Evolutionary conservation across 2,329 filamentous ascomycete species (phyloP).

Genomic region (Colletotrichum nymphaeae): DNA sequence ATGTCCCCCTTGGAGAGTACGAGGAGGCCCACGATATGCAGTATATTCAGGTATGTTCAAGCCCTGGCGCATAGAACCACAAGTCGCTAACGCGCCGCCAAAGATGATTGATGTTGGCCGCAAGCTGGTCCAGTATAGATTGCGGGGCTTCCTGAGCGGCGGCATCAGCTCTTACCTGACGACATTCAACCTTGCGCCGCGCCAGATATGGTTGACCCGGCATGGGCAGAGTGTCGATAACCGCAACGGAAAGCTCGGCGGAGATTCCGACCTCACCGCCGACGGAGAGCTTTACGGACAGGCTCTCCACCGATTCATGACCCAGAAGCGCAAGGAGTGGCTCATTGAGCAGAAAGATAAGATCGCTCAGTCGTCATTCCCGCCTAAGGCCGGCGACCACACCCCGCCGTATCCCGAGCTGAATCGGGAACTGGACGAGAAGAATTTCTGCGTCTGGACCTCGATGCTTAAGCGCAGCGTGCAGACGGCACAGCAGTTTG

Average conservation of each 20-base stretch:
- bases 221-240: constrained; percentile 95
- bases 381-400: constrained; percentile 89
- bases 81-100: constrained; percentile 40
- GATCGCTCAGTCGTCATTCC: constrained; percentile 81
- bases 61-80: not conserved
- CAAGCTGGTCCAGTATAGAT: constrained; percentile 90
- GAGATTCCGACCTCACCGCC: constrained; percentile 85
- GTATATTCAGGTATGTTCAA: constrained; percentile 78
- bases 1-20: constrained; percentile 88
- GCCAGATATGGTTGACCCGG: constrained; percentile 98
- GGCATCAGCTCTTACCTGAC: constrained; percentile 95
- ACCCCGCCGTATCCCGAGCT: constrained; percentile 95
- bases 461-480: constrained; percentile 94
- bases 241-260: constrained; percentile 86
- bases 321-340: constrained; percentile 83
- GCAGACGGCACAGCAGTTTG: constrained; percentile 89
- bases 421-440: constrained; percentile 75
- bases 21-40: constrained; percentile 93
- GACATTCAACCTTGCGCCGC: constrained; percentile 94
- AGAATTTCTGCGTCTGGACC: constrained; percentile 98
- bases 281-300: constrained; percentile 83
- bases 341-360: constrained; percentile 84
- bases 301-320: constrained; percentile 86
- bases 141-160: constrained; percentile 90
- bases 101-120: constrained; percentile 96